phyloP scores from a whole-genome alignment of 2,329 filamentous ascomycete genomes.

The Colletotrichum abscissum region DNA sequence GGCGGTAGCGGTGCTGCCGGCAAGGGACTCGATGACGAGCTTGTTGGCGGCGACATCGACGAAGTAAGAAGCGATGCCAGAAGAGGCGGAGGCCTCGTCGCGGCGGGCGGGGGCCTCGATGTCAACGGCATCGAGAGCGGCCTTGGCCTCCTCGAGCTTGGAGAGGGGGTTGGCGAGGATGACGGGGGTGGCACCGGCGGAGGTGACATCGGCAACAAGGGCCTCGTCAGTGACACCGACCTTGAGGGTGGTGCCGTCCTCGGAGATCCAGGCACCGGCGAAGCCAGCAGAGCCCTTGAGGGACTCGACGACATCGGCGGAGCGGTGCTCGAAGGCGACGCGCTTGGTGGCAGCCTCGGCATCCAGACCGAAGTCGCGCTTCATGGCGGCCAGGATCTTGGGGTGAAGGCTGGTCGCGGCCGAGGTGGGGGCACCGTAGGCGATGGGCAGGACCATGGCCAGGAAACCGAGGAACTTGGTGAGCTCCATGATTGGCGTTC shows the following conservation, averaged over 20 bases:
- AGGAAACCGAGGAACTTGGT: conserved; percentile 50
- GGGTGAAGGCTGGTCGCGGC: conserved; percentile 50
- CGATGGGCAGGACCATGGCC: conserved; percentile 51
- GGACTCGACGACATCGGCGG: conserved; percentile 50
- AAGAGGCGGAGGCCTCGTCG: conserved; percentile 39
- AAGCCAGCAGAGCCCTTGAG: conserved; percentile 47
- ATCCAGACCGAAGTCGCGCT: conserved; percentile 54
- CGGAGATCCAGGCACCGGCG: conserved; percentile 51
- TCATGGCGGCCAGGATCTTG: conserved; percentile 54
- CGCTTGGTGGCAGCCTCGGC: conserved; percentile 50
- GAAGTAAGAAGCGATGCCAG: conserved; percentile 51
- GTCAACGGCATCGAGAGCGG: conserved; percentile 53
- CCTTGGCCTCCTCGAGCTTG: conserved; percentile 54
- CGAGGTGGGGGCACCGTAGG: conserved; percentile 51
- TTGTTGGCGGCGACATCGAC: conserved; percentile 53
- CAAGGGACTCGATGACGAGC: conserved; percentile 51
- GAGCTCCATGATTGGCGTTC: conserved; percentile 49
- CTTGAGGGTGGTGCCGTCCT: conserved; percentile 47
- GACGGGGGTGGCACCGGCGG: conserved; percentile 48
- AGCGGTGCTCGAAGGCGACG: conserved; percentile 50
- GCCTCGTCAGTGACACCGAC: conserved; percentile 51
- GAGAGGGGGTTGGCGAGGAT: conserved; percentile 48
- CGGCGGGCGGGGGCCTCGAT: conserved; percentile 41
- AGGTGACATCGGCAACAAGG: conserved; percentile 47
- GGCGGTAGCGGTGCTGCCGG: conserved; percentile 48